A percentile compares a stretch with the other conserved stretches of the same genome.
These are phyloP conservation scores for Penicillium coprophilum DNA, from an alignment of 495 filamentous ascomycete species.

Conservation along the genomic window DNA sequence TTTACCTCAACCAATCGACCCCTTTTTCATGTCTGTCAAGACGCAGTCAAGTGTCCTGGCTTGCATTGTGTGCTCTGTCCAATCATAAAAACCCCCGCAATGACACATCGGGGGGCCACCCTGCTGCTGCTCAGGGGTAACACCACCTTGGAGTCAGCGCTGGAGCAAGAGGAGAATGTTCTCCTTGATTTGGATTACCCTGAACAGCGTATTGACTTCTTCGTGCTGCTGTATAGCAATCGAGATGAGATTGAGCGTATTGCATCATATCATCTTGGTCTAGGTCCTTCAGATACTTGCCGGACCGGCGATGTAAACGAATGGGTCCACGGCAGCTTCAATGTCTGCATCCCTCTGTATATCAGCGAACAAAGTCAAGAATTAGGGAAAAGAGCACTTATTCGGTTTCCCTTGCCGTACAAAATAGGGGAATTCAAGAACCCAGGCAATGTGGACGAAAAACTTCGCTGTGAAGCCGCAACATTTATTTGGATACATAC, in stretches of 20 bases:
- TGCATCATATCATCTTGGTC: conserved; percentile 7
- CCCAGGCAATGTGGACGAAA: conserved; percentile 43
- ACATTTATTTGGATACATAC: conserved; percentile 19
- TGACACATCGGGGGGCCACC: background rate
- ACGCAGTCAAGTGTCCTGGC: no score
- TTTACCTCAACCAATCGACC: no score
- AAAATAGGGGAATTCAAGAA: conserved; percentile 32
- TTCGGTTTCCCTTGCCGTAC: conserved; percentile 43
- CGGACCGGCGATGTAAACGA: conserved; percentile 24
- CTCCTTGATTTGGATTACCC: conserved; percentile 2
- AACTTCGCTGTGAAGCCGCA: conserved; percentile 38
- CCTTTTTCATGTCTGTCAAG: no score
- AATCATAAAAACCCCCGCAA: no score
- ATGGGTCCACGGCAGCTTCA: conserved; percentile 45
- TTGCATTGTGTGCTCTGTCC: no score
- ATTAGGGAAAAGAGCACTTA: background rate
- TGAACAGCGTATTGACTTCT: background rate
- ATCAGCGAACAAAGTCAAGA: background rate
- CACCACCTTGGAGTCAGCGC: background rate
- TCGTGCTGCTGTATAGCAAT: conserved; percentile 1
- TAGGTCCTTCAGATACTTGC: conserved; percentile 11
- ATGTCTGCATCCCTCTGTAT: conserved; percentile 37
- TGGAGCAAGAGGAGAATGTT: conserved; percentile 3
- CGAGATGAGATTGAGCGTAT: conserved; percentile 3
- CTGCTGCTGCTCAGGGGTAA: conserved; percentile 3